Percentiles rank a stretch among this genome's conserved stretches.
phyloP scores from a whole-genome alignment of 345 rosid species.

The Bruguiera sexangula region DNA sequence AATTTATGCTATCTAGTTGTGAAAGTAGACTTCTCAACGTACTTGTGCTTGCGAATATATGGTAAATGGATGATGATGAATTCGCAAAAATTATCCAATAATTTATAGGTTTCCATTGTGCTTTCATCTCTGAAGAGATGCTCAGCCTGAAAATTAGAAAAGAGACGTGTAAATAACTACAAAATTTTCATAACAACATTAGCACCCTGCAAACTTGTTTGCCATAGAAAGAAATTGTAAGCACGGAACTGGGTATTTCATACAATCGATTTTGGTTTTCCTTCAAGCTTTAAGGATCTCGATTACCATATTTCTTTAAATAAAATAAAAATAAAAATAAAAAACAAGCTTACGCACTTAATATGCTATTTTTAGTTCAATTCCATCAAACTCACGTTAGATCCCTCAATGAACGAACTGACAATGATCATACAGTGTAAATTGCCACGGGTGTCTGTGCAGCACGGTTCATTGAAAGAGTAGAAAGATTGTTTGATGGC shows the following conservation, averaged over 20 bases:
- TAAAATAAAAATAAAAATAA: neutral
- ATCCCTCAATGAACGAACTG: no score
- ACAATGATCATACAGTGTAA: no score
- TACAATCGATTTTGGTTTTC: no score
- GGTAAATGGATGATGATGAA: conserved; percentile 51
- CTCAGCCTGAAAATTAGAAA: conserved; percentile 38
- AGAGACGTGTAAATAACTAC: neutral
- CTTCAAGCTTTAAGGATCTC: no score
- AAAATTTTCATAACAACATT: neutral
- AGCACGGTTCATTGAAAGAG: no score
- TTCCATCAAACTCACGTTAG: no score
- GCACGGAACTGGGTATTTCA: no score
- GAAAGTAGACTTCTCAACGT: neutral
- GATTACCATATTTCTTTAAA: no score
- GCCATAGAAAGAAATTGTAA: no score
- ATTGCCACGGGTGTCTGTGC: no score
- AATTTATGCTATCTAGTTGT: neutral
- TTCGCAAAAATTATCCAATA: conserved; percentile 59
- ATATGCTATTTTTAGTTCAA: no score
- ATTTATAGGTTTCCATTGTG: conserved; percentile 41
- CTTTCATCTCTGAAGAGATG: conserved; percentile 58
- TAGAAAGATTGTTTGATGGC: no score
- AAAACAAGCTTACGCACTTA: neutral
- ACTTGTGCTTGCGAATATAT: conserved; percentile 63
- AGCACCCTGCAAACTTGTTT: neutral